phyloP scores from a whole-genome alignment of 768 basidiomycete species.

The Leccinum boreale region DNA sequence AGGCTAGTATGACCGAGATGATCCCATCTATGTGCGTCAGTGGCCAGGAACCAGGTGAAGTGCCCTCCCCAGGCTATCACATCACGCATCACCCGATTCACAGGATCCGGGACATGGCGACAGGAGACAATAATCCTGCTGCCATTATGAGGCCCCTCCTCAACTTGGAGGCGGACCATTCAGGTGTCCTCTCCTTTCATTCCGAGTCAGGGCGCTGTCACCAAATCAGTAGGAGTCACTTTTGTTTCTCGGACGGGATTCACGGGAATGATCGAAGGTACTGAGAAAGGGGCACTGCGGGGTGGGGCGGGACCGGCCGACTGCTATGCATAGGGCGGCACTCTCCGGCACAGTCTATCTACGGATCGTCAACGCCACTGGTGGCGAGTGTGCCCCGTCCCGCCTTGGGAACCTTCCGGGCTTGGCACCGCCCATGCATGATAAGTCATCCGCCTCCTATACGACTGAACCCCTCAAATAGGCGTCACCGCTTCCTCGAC shows the following conservation, averaged over 20 bases:
- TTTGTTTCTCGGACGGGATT: neutral
- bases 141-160: neutral
- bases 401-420: neutral
- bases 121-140: neutral
- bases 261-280: neutral
- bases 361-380: neutral
- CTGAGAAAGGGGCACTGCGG: neutral
- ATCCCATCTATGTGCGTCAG: slow-evolving; percentile 16
- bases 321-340: neutral
- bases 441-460: slow-evolving; percentile 4
- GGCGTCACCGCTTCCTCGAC: neutral
- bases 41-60: slow-evolving; percentile 11
- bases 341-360: neutral
- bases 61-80: neutral
- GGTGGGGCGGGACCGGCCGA: neutral
- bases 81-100: slow-evolving; percentile 9
- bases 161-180: slow-evolving; percentile 4
- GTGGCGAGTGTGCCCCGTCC: neutral
- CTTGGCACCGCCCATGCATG: neutral
- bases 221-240: neutral
- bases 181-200: slow-evolving; percentile 2
- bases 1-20: neutral
- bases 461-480: slow-evolving; percentile 5
- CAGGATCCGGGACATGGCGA: slow-evolving; percentile 1
- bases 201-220: neutral